These are phyloP conservation scores for Cyberlindnera veronae DNA, from an alignment of 805 yeast genomes.

Conservation along the genomic window DNA sequence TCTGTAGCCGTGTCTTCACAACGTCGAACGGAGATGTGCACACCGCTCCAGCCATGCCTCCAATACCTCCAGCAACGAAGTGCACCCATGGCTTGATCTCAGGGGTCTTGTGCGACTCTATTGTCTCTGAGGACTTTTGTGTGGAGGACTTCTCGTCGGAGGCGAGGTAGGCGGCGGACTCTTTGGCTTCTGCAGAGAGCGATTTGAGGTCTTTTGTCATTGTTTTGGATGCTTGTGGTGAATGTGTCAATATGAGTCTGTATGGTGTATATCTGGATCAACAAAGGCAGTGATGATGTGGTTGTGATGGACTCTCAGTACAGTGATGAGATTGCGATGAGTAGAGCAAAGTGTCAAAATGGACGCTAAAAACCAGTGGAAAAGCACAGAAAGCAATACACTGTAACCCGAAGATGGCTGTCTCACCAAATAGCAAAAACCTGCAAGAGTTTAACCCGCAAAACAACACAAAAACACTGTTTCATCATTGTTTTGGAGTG, in stretches of 20 bases:
- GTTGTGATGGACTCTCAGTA: too few relatives aligned
- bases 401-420: too few relatives aligned
- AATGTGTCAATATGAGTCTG: background rate
- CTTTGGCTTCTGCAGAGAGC: constrained; percentile 51
- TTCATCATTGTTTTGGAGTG: too few relatives aligned
- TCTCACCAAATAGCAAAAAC: too few relatives aligned
- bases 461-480: too few relatives aligned
- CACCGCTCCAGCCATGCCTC: constrained; percentile 97
- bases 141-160: constrained; percentile 71
- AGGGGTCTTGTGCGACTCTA: constrained; percentile 25
- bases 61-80: constrained; percentile 88
- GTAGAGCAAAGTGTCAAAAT: too few relatives aligned
- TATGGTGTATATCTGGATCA: background rate
- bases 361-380: too few relatives aligned
- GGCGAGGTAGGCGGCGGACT: constrained; percentile 58
- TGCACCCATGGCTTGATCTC: constrained; percentile 60
- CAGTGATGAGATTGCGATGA: too few relatives aligned
- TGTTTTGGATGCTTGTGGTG: constrained; percentile 9
- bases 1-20: constrained; percentile 91
- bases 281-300: background rate
- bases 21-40: constrained; percentile 95
- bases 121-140: constrained; percentile 28
- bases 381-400: too few relatives aligned
- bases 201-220: constrained; percentile 6
- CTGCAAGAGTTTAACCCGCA: too few relatives aligned